These are phyloP conservation scores for Aspergillus pseudoterreus DNA, from an alignment of 2,329 filamentous ascomycete genomes.

Conservation along the genomic window DNA sequence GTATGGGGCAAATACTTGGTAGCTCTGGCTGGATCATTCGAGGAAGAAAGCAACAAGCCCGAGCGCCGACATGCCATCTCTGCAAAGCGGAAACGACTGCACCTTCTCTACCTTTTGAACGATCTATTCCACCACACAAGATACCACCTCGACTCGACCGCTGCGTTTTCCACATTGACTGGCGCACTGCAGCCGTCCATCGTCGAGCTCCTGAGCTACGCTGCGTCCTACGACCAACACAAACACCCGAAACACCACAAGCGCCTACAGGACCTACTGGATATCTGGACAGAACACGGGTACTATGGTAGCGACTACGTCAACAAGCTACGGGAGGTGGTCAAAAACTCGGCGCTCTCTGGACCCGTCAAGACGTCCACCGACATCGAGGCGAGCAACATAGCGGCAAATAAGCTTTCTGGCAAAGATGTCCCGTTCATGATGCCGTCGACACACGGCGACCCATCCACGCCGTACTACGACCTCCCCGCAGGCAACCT, in stretches of 20 bases:
- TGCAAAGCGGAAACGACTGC: constrained; percentile 64
- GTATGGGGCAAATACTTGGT: constrained; percentile 73
- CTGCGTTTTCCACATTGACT: constrained; percentile 49
- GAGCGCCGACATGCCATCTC: constrained; percentile 40
- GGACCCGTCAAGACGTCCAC: constrained; percentile 28
- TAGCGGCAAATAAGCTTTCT: constrained; percentile 42
- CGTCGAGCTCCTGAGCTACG: constrained; percentile 59
- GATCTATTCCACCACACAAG: constrained; percentile 71
- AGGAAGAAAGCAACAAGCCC: constrained; percentile 23
- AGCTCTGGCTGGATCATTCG: constrained; percentile 62
- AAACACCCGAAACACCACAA: constrained; percentile 62
- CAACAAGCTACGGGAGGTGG: constrained; percentile 57
- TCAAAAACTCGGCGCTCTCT: constrained; percentile 43
- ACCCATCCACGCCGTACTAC: constrained; percentile 69
- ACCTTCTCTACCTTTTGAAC: constrained; percentile 74
- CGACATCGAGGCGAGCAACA: constrained; percentile 21
- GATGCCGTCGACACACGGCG: constrained; percentile 74
- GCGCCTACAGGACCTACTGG: constrained; percentile 63
- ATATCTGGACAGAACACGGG: constrained; percentile 65
- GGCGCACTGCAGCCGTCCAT: constrained; percentile 58
- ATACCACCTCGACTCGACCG: constrained; percentile 43
- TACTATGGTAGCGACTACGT: constrained; percentile 59
- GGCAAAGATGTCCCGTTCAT: constrained; percentile 58
- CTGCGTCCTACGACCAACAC: constrained; percentile 50
- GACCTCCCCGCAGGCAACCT: constrained; percentile 79